Evolutionary conservation across 208 protist species (phyloP).

Genomic region (Novymonas esmeraldas): DNA sequence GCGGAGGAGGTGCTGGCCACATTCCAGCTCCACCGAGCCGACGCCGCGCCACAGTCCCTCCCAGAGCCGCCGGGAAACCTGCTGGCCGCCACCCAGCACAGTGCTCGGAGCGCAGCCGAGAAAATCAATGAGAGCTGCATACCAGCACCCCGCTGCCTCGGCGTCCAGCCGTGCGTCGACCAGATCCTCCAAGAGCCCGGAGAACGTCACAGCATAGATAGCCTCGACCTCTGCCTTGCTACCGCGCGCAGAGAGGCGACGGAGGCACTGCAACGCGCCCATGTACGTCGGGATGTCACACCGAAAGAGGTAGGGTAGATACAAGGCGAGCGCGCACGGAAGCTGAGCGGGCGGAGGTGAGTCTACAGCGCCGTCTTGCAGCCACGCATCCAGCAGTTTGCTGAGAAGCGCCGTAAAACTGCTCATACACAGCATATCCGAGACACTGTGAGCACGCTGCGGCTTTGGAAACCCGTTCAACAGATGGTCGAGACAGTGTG

Average conservation of each 20-base stretch:
- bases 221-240: constrained; percentile 15
- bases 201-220: constrained; percentile 11
- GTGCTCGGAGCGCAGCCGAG: background rate
- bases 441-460: constrained; percentile 6
- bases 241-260: background rate
- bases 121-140: constrained; percentile 1
- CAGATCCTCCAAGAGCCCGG: constrained; percentile 27
- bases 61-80: constrained; percentile 24
- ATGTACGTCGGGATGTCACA: constrained; percentile 25
- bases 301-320: constrained; percentile 27
- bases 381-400: constrained; percentile 18
- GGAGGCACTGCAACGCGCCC: constrained; percentile 11
- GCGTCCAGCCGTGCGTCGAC: constrained; percentile 12
- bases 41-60: constrained; percentile 30
- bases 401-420: constrained; percentile 7
- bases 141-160: constrained; percentile 2
- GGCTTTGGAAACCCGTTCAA: background rate
- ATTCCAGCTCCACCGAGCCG: constrained; percentile 7
- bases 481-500: constrained; percentile 20
- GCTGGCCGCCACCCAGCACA: constrained; percentile 1
- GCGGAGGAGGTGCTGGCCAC: constrained; percentile 2
- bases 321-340: constrained; percentile 21
- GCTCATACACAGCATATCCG: constrained; percentile 13
- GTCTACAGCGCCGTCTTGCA: background rate
- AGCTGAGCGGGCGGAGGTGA: constrained; percentile 19